phyloP scores from a whole-genome alignment of 2,329 filamentous ascomycete species.

The Fusarium sp. region DNA sequence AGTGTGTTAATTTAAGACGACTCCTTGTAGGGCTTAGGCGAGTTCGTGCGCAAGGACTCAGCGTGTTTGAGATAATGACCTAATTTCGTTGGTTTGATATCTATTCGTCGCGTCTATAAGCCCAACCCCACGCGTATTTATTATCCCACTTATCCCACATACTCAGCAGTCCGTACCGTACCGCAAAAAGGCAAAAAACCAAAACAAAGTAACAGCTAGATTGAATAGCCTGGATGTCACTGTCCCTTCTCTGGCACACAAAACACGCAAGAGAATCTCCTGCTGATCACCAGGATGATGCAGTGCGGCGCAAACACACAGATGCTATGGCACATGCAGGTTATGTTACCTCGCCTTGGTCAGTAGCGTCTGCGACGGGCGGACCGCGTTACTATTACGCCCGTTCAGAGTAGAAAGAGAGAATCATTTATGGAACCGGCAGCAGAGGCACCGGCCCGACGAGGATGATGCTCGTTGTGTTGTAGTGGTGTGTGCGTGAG shows the following conservation, averaged over 20 bases:
- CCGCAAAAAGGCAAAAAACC: neutral
- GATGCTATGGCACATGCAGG: conserved; percentile 10
- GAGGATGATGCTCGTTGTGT: neutral
- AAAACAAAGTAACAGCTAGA: neutral
- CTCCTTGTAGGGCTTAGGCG: conserved; percentile 28
- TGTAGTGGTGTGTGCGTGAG: neutral
- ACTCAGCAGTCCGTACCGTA: neutral
- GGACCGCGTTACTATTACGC: conserved; percentile 22
- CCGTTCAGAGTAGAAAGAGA: conserved; percentile 9
- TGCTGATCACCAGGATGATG: conserved; percentile 7
- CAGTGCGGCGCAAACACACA: conserved; percentile 25
- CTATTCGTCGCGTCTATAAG: neutral
- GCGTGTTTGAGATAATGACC: conserved; percentile 8
- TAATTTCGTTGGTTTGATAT: conserved; percentile 17
- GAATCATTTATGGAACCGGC: conserved; percentile 1
- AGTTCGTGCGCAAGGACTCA: conserved; percentile 8
- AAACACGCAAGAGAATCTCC: neutral
- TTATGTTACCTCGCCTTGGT: conserved; percentile 11
- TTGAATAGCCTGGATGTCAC: neutral
- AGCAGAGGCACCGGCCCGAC: conserved; percentile 1
- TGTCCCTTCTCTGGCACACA: neutral
- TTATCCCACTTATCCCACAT: conserved; percentile 25
- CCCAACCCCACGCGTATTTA: conserved; percentile 6
- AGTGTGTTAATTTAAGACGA: conserved; percentile 11
- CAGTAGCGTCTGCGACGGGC: conserved; percentile 27